Conservation (phyloP, 2,329 filamentous ascomycete genomes). For the Diaporthe aspalathi region DNA sequence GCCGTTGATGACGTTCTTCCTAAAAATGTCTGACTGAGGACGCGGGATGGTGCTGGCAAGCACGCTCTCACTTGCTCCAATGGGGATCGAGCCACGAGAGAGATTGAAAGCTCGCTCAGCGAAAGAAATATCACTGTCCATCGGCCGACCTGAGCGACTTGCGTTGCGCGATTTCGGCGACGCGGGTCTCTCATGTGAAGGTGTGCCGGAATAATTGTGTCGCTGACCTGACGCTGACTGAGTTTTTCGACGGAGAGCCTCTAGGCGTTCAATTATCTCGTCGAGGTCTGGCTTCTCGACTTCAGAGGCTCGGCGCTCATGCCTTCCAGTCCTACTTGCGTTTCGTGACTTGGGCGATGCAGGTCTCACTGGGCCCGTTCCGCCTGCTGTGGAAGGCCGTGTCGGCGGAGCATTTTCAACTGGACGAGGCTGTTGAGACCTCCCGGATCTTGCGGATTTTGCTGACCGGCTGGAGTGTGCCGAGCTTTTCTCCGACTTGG, state of each 20-base stretch:
- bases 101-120: slow-evolving; percentile 34
- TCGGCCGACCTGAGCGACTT: slow-evolving; percentile 42
- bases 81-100: slow-evolving; percentile 41
- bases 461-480: not conserved
- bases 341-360: slow-evolving; percentile 35
- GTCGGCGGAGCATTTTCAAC: not conserved
- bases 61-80: slow-evolving; percentile 47
- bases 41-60: not conserved
- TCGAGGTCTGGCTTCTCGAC: slow-evolving; percentile 1
- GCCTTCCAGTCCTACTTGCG: slow-evolving; percentile 21
- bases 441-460: not conserved
- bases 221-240: slow-evolving; percentile 9
- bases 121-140: not conserved
- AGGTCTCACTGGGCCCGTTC: slow-evolving; percentile 4
- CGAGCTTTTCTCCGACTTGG: not conserved
- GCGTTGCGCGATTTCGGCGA: slow-evolving; percentile 53
- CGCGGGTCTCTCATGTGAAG: slow-evolving; percentile 41
- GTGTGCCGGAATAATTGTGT: not conserved
- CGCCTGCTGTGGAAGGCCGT: not conserved
- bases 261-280: not conserved
- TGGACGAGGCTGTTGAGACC: not conserved
- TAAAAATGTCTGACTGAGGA: not conserved
- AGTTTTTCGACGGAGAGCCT: slow-evolving; percentile 19
- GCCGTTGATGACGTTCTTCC: not conserved
- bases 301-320: slow-evolving; percentile 10